phyloP scores from a whole-genome alignment of 1,284 basidiomycete genomes.

The Thecaphora thlaspeos region DNA sequence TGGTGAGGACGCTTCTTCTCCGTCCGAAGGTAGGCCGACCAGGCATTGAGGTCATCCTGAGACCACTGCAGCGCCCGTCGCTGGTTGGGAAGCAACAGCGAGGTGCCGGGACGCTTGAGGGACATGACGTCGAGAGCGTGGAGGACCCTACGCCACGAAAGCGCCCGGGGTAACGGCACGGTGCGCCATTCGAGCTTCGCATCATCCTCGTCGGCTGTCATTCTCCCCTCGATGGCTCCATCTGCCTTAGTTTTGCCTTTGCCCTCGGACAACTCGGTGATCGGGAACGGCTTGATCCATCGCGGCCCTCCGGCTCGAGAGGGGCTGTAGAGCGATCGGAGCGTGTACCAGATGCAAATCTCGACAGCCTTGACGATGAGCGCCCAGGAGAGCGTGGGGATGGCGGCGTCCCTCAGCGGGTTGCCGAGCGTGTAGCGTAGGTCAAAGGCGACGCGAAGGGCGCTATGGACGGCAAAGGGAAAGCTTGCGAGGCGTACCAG shows the following conservation, averaged over 20 bases:
- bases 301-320: constrained; percentile 3
- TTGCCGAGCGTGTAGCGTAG: constrained; percentile 16
- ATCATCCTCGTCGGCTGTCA: constrained; percentile 5
- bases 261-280: not conserved
- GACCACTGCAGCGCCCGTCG: constrained; percentile 29
- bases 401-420: constrained; percentile 16
- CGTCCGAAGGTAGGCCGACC: constrained; percentile 13
- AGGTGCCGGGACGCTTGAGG: constrained; percentile 14
- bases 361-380: constrained; percentile 22
- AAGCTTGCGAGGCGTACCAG: constrained; percentile 18
- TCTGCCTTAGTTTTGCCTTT: no score
- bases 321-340: not conserved
- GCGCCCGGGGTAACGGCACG: constrained; percentile 7
- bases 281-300: constrained; percentile 15
- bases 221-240: no score
- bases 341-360: constrained; percentile 13
- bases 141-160: constrained; percentile 7
- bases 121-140: constrained; percentile 18
- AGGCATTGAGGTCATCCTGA: constrained; percentile 13
- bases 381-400: constrained; percentile 23
- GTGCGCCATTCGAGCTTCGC: constrained; percentile 18
- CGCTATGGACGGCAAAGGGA: constrained; percentile 4
- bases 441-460: constrained; percentile 12
- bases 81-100: constrained; percentile 7
- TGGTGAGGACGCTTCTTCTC: constrained; percentile 10